phyloP scores from a whole-genome alignment of 1,139 yeast species.

The Debaryomyces sp. region DNA sequence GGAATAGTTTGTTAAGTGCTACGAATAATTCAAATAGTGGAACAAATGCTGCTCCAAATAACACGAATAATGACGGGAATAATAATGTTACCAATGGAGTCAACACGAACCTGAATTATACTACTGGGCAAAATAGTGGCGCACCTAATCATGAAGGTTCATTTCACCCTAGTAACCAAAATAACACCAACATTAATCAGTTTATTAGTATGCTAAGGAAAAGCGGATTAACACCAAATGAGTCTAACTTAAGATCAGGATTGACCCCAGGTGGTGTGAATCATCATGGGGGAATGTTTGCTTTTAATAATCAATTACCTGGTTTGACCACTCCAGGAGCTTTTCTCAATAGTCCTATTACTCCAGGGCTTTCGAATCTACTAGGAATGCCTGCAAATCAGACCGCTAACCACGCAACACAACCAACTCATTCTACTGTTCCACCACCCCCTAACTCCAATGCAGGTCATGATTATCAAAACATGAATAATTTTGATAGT shows the following conservation, averaged over 20 bases:
- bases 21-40: constrained; percentile 23
- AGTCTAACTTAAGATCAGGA: constrained; percentile 66
- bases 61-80: constrained; percentile 1
- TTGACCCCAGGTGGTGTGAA: constrained; percentile 53
- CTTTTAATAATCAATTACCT: constrained; percentile 37
- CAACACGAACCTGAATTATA: constrained; percentile 9
- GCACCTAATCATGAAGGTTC: neutral
- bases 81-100: neutral
- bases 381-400: constrained; percentile 27
- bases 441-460: constrained; percentile 3
- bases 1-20: constrained; percentile 49
- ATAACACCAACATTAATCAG: constrained; percentile 23
- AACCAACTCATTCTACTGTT: neutral
- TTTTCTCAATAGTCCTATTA: constrained; percentile 45
- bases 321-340: constrained; percentile 51
- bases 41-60: neutral
- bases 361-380: constrained; percentile 49
- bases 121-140: neutral
- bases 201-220: constrained; percentile 41
- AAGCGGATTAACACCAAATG: constrained; percentile 72
- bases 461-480: neutral
- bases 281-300: constrained; percentile 27
- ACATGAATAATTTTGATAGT: neutral
- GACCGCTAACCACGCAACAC: neutral
- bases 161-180: constrained; percentile 12